Conservation (phyloP, 2,329 filamentous ascomycete genomes). For the Xylaria sp. region DNA sequence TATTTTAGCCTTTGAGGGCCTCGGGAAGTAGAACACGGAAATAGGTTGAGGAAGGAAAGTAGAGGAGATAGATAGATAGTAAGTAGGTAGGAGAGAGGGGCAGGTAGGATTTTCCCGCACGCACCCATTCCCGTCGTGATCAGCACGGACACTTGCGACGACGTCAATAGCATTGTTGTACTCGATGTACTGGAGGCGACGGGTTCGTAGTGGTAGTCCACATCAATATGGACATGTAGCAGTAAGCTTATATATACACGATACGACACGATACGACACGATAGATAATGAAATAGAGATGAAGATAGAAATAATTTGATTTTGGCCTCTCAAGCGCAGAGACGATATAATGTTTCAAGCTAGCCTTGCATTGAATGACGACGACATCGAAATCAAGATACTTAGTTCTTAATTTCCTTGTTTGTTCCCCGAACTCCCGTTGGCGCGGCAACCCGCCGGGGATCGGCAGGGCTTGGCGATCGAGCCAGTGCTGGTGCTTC, state of each 20-base stretch:
- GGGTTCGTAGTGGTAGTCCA: background rate
- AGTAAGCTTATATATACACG: constrained; percentile 12
- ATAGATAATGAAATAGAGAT: constrained; percentile 7
- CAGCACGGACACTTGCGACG: constrained; percentile 75
- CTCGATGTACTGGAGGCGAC: background rate
- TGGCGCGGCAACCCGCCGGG: constrained; percentile 21
- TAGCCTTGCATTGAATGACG: constrained; percentile 14
- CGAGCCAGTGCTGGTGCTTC: background rate
- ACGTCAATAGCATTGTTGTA: constrained; percentile 69
- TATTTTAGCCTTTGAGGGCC: background rate
- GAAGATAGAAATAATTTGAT: background rate
- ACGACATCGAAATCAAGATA: constrained; percentile 9
- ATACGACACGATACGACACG: background rate
- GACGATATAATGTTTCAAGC: background rate
- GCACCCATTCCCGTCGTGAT: constrained; percentile 71
- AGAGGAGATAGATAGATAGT: background rate
- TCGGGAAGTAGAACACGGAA: background rate
- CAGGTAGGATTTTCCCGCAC: background rate
- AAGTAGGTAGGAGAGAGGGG: background rate
- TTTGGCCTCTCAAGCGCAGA: background rate
- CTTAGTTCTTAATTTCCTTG: constrained; percentile 37
- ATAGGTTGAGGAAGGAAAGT: background rate
- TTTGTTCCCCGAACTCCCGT: constrained; percentile 35
- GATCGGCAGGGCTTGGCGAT: constrained; percentile 21
- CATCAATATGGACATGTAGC: background rate